Evolutionary conservation across 1,284 basidiomycete species (phyloP).

Genomic region (Phellopilus nigrolimitatus): DNA sequence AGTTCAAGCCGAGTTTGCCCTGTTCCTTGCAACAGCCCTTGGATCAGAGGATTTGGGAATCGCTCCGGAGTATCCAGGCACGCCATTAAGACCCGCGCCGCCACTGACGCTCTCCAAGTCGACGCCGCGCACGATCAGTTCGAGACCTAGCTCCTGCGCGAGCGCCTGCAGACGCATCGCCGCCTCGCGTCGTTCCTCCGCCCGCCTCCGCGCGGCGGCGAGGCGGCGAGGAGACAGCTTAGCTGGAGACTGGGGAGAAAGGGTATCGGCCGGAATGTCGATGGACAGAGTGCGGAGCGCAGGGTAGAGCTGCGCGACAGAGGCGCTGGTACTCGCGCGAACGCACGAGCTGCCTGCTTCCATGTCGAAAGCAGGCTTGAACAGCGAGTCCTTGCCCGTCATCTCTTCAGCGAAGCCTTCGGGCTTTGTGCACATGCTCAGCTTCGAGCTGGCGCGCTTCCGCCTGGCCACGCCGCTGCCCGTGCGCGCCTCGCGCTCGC

Average conservation of each 20-base stretch:
- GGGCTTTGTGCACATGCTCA: constrained; percentile 6
- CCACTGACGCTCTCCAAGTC: neutral
- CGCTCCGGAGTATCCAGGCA: neutral
- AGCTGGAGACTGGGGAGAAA: neutral
- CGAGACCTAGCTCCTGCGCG: constrained; percentile 12
- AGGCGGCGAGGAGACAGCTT: constrained; percentile 16
- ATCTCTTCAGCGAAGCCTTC: neutral
- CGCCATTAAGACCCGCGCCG: neutral
- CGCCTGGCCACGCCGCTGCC: constrained; percentile 23
- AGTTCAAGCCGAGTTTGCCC: constrained; percentile 7
- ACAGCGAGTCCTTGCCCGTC: neutral
- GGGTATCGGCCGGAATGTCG: constrained; percentile 7
- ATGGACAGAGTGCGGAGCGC: constrained; percentile 16
- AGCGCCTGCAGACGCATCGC: constrained; percentile 2
- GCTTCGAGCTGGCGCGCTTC: constrained; percentile 9
- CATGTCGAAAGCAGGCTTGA: too few relatives aligned
- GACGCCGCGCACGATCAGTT: constrained; percentile 10
- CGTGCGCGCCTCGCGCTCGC: constrained; percentile 40
- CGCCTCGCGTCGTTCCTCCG: constrained; percentile 12
- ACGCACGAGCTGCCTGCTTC: too few relatives aligned
- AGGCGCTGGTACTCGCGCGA: neutral
- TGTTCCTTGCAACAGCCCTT: neutral
- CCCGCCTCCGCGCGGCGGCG: constrained; percentile 10
- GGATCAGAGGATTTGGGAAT: neutral
- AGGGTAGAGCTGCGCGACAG: constrained; percentile 6